These are phyloP conservation scores for Xerocomus potaroensis DNA, from an alignment of 768 basidiomycete genomes.

Conservation along the genomic window DNA sequence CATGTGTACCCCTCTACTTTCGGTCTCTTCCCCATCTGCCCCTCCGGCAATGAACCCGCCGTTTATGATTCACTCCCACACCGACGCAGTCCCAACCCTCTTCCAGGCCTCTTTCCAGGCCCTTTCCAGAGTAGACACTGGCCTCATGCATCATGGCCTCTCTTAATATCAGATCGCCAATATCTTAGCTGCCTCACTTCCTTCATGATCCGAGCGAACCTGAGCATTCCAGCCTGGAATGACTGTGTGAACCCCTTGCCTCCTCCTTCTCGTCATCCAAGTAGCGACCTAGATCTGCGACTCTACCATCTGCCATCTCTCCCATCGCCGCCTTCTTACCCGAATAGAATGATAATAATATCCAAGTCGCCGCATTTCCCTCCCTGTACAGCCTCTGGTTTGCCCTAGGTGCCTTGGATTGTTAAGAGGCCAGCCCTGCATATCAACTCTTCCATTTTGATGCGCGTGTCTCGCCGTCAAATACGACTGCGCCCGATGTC, in stretches of 20 bases:
- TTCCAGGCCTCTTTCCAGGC: neutral
- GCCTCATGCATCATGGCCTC: conserved; percentile 29
- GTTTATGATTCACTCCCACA: neutral
- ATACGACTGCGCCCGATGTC: conserved; percentile 30
- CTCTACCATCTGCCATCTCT: conserved; percentile 1
- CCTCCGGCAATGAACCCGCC: conserved; percentile 24
- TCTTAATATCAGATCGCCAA: conserved; percentile 32
- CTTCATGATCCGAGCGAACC: conserved; percentile 27
- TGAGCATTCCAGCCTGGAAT: conserved; percentile 15
- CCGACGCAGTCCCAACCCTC: conserved; percentile 2
- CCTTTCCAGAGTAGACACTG: conserved; percentile 9
- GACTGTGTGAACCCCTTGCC: conserved; percentile 22
- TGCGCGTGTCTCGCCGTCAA: conserved; percentile 34
- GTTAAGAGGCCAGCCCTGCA: conserved; percentile 19
- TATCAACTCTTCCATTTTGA: conserved; percentile 32
- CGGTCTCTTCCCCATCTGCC: neutral
- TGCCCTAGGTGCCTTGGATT: conserved; percentile 15
- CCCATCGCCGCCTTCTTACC: conserved; percentile 11
- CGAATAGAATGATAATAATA: too few species aligned
- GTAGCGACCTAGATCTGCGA: conserved; percentile 10
- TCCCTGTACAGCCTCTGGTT: conserved; percentile 23
- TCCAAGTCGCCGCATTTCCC: conserved; percentile 17
- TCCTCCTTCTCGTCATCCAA: conserved; percentile 13
- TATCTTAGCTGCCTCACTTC: conserved; percentile 22
- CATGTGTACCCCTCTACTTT: conserved; percentile 17